These are phyloP conservation scores for Sporothrix protearum DNA, from an alignment of 2,329 filamentous ascomycete genomes.

Conservation along the genomic window DNA sequence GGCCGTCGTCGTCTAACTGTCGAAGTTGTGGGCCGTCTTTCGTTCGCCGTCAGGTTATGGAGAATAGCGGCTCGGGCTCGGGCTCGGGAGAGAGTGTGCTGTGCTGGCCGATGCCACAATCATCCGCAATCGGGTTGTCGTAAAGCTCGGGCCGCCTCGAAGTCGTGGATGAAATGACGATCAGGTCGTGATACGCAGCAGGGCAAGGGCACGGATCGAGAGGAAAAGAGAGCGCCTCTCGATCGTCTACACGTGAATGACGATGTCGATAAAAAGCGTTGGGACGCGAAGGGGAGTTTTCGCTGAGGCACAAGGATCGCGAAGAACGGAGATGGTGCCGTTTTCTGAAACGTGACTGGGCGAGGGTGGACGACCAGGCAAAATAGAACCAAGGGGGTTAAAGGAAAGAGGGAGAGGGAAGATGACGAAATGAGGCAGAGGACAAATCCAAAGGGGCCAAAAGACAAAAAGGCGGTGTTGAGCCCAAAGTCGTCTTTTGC, in stretches of 20 bases:
- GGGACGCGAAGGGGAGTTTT: not conserved
- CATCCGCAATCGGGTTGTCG: constrained; percentile 14
- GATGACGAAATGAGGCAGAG: constrained; percentile 15
- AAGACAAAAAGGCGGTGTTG: not conserved
- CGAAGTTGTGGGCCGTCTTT: not conserved
- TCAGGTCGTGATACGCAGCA: not conserved
- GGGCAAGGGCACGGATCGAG: not conserved
- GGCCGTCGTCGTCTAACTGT: constrained; percentile 23
- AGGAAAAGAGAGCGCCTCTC: not conserved
- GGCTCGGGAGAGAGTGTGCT: not conserved
- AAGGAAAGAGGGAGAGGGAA: not conserved
- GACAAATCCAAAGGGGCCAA: not conserved
- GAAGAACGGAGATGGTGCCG: constrained; percentile 1
- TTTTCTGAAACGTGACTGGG: constrained; percentile 19
- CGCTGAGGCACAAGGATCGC: not conserved
- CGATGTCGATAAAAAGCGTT: not conserved
- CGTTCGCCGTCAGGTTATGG: not conserved
- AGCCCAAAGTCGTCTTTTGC: not conserved
- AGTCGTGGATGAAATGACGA: not conserved
- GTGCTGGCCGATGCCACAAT: constrained; percentile 16
- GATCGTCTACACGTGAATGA: constrained; percentile 1
- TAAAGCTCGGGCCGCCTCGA: constrained; percentile 2
- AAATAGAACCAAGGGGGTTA: constrained; percentile 9
- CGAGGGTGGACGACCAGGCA: not conserved
- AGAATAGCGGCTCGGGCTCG: not conserved